Base-by-base conservation (phyloP, 257 asterid genomes). In the Verbascum thapsus region DNA sequence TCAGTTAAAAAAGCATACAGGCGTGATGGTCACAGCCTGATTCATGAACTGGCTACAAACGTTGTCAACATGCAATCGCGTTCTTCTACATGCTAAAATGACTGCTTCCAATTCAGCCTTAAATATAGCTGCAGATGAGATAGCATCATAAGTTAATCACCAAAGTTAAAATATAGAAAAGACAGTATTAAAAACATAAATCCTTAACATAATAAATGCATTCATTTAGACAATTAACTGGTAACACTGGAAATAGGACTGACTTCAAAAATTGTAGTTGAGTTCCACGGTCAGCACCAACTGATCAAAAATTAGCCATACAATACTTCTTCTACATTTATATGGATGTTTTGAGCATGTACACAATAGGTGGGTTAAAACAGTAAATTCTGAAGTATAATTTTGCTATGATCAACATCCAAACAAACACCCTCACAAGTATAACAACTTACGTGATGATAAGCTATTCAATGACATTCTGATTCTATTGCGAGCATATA, bases 401-500 rank as follows among this genome's bases (percentile, higher is more conserved):
- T 7, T 49, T 34, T 3, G 5, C 58, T 56, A 45, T 35, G 8
- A 56, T 69, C 55, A 52, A 10, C 9, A 55, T 23, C 49, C 15
- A 68, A 53, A 59, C 30, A 68, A 43, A 70, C 37, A 54, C 66
- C 11, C 26, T 49, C 37, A 58, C 49, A 12, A 17, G 56, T 40
- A 60, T 12, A 64, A 64, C 30, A 52, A 67, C 89, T 80, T 75
- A 92, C 97, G 12, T 15, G 96, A 79, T 64, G 91, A 68, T 63
- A 81, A 26, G 66, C 67, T 64, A 48, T 53, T 71, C 67, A 92
- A 68, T 52, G 82, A 74, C 82, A 80, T 78, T 66, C 99, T 82
- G 85, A 92, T 92, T 83, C 97, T 80, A 66, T 92, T 92, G 71
- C 99, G 97, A 73, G 83, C 81, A 72, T 83, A 92, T 52, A 82